These are phyloP conservation scores for Gryganskiella cystojenkinii DNA, from an alignment of 192 early-diverging fungal species.

Conservation along the genomic window DNA sequence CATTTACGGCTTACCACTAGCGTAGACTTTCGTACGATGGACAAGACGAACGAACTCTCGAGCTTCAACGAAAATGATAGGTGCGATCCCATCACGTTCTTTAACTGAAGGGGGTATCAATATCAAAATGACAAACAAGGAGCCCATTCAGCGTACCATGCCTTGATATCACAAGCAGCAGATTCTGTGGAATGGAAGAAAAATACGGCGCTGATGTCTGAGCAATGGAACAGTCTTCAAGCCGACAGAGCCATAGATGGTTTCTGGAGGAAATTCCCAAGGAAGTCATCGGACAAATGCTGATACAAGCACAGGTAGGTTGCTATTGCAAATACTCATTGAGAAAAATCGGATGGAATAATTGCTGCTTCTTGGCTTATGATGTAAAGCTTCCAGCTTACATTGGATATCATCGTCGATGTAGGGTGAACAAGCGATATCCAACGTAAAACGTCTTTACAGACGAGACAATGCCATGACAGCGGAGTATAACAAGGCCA, in stretches of 20 bases:
- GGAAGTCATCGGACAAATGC: constrained; percentile 1
- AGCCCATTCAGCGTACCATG: background rate
- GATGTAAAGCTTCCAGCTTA: too few relatives aligned
- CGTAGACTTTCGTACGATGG: background rate
- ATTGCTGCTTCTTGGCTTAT: constrained; percentile 17
- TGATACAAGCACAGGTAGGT: constrained; percentile 10
- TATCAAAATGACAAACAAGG: constrained; percentile 6
- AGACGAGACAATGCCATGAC: constrained; percentile 8
- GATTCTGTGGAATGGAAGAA: constrained; percentile 5
- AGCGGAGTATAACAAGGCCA: too few relatives aligned
- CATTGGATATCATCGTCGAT: constrained; percentile 4
- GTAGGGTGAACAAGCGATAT: constrained; percentile 6
- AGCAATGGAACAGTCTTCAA: background rate
- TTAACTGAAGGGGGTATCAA: constrained; percentile 11
- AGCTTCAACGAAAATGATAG: background rate
- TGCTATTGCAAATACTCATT: constrained; percentile 1
- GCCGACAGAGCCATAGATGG: constrained; percentile 3
- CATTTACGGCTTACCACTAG: background rate
- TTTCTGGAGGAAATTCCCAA: constrained; percentile 11
- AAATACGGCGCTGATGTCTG: background rate
- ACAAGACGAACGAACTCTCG: background rate
- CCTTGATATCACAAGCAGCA: constrained; percentile 3
- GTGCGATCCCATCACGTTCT: constrained; percentile 15
- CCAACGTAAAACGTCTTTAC: constrained; percentile 10
- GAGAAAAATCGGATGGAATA: background rate